Percentiles rank a stretch among this genome's conserved stretches.
phyloP scores from a whole-genome alignment of 2,329 filamentous ascomycete genomes.

The Sporothrix globosa region DNA sequence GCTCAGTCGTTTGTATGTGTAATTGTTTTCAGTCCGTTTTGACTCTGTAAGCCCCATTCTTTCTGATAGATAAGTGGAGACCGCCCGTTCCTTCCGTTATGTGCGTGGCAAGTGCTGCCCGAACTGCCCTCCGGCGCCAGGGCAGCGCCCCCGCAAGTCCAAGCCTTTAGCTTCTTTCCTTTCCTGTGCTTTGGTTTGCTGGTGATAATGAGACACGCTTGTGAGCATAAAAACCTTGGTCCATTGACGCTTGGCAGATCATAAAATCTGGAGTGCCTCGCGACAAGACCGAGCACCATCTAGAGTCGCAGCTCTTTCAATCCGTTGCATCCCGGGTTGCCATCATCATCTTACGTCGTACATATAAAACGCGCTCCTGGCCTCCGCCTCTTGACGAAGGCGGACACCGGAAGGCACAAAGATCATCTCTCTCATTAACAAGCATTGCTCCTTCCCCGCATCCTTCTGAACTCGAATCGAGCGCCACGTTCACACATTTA shows the following conservation, averaged over 20 bases:
- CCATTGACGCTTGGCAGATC: constrained; percentile 19
- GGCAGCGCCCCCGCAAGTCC: neutral
- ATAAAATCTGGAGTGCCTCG: neutral
- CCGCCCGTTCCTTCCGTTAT: neutral
- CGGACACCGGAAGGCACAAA: neutral
- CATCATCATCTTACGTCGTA: neutral
- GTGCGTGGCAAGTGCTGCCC: neutral
- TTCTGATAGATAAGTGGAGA: too few relatives aligned
- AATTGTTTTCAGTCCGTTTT: constrained; percentile 21
- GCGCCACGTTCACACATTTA: too few relatives aligned
- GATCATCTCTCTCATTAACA: constrained; percentile 18
- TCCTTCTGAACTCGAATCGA: neutral
- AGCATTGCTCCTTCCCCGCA: constrained; percentile 10
- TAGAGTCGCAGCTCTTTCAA: neutral
- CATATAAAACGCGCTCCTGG: constrained; percentile 19
- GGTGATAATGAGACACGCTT: constrained; percentile 29
- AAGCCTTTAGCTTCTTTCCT: neutral
- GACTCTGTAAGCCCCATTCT: neutral
- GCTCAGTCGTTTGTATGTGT: constrained; percentile 29
- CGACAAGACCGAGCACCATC: neutral
- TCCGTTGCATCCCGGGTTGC: neutral
- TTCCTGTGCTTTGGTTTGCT: constrained; percentile 12
- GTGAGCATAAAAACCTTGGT: constrained; percentile 16
- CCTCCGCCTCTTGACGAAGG: neutral
- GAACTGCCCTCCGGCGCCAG: neutral